These are phyloP conservation scores for Tilletia walkeri DNA, from an alignment of 1,284 basidiomycete genomes.

Conservation along the genomic window DNA sequence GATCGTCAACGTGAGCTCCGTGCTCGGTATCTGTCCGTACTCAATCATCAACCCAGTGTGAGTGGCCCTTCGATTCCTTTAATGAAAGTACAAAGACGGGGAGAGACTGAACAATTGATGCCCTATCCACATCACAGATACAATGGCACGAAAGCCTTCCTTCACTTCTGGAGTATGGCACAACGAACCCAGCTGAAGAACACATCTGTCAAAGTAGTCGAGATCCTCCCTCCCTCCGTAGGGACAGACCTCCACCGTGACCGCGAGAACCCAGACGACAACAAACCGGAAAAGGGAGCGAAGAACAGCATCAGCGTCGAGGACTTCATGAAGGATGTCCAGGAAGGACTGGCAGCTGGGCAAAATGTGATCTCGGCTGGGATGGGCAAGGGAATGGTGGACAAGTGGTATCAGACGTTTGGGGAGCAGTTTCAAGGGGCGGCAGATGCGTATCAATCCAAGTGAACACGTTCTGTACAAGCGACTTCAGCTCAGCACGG, in stretches of 20 bases:
- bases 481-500: too few species aligned
- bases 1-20: conserved; percentile 47
- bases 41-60: conserved; percentile 38
- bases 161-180: conserved; percentile 48
- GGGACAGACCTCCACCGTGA: conserved; percentile 45
- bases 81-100: conserved; percentile 2
- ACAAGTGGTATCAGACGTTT: conserved; percentile 43
- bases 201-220: conserved; percentile 31
- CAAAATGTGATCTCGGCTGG: conserved; percentile 45
- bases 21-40: conserved; percentile 44
- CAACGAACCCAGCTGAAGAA: conserved; percentile 44
- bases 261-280: conserved; percentile 43
- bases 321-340: conserved; percentile 46
- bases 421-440: conserved; percentile 37
- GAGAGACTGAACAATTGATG: background rate
- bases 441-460: conserved; percentile 23
- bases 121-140: conserved; percentile 25
- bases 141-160: conserved; percentile 43
- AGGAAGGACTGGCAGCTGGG: conserved; percentile 34
- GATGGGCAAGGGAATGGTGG: conserved; percentile 33
- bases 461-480: conserved; percentile 16
- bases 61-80: conserved; percentile 4
- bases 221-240: conserved; percentile 50
- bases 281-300: conserved; percentile 31
- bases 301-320: conserved; percentile 43